Evolutionary conservation across 805 yeast species (phyloP).

Genomic region (Babjeviella inositovora): DNA sequence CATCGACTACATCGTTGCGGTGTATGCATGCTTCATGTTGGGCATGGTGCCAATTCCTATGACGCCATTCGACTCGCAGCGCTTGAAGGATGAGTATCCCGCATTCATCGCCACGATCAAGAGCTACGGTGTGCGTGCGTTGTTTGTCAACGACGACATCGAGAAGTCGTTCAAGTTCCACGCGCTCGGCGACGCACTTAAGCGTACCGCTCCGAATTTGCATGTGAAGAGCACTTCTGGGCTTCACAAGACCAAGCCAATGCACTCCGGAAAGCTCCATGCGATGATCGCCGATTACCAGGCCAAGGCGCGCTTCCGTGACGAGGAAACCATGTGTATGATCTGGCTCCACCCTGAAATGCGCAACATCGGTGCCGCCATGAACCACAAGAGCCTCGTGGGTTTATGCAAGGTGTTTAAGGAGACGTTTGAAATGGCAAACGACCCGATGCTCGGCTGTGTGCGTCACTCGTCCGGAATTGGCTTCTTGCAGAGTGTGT

Average conservation of each 20-base stretch:
- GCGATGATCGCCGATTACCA: constrained; percentile 24
- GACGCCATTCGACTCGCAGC: constrained; percentile 48
- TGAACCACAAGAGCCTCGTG: constrained; percentile 48
- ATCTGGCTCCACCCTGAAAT: constrained; percentile 65
- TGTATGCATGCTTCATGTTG: constrained; percentile 73
- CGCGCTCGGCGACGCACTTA: constrained; percentile 41
- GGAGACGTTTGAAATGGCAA: constrained; percentile 76
- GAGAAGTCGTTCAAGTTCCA: constrained; percentile 58
- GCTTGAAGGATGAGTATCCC: constrained; percentile 60
- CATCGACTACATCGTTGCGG: constrained; percentile 72
- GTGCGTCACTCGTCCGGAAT: constrained; percentile 73
- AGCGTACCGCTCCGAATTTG: constrained; percentile 18
- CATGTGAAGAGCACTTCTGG: constrained; percentile 56
- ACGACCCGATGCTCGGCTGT: constrained; percentile 67
- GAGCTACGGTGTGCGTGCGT: constrained; percentile 54
- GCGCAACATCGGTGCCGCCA: constrained; percentile 35
- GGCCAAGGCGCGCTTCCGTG: constrained; percentile 17
- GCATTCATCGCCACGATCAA: constrained; percentile 49
- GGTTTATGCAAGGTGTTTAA: constrained; percentile 79
- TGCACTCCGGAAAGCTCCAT: constrained; percentile 20
- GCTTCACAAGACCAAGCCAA: constrained; percentile 21
- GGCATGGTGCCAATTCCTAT: constrained; percentile 71
- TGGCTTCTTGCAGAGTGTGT: constrained; percentile 77
- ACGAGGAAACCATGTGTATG: constrained; percentile 29
- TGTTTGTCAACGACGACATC: constrained; percentile 67